Conservation (phyloP, 768 basidiomycete species). For the Amanita exitialis region DNA sequence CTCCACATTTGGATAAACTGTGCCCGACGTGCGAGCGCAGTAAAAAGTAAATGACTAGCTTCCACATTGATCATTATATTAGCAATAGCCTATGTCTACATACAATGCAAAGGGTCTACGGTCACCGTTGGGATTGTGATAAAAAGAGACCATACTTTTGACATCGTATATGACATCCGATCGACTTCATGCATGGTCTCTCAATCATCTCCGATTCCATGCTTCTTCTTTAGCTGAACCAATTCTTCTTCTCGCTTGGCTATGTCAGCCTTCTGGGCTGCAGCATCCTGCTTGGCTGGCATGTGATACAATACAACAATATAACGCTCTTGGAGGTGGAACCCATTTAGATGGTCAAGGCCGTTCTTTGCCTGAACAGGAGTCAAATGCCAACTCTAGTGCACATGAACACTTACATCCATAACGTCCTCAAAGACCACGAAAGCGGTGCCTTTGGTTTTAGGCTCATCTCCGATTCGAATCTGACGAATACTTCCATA, state of each 20-base stretch:
- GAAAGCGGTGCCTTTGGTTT: slow-evolving; percentile 93
- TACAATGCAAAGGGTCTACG: neutral
- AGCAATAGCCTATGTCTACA: slow-evolving; percentile 4
- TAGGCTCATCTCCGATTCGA: slow-evolving; percentile 83
- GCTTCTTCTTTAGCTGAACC: slow-evolving; percentile 75
- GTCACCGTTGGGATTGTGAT: neutral
- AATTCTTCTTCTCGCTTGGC: slow-evolving; percentile 88
- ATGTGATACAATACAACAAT: slow-evolving; percentile 98
- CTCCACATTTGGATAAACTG: slow-evolving; percentile 48
- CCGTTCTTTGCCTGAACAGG: slow-evolving; percentile 75
- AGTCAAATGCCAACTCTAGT: slow-evolving; percentile 7
- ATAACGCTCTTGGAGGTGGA: slow-evolving; percentile 96
- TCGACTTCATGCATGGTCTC: neutral
- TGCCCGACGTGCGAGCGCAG: slow-evolving; percentile 39
- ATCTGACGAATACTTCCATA: slow-evolving; percentile 97
- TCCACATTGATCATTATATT: slow-evolving; percentile 2
- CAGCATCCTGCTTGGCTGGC: slow-evolving; percentile 94
- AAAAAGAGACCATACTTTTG: neutral
- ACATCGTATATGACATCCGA: neutral
- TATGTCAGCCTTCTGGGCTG: slow-evolving; percentile 86
- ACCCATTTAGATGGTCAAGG: slow-evolving; percentile 93
- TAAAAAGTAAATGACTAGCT: neutral
- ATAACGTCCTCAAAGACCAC: slow-evolving; percentile 95
- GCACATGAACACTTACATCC: slow-evolving; percentile 51
- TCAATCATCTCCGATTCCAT: slow-evolving; percentile 66